Evolutionary conservation across 805 yeast genomes (phyloP).

Genomic region (Grigorovia transvaalensis): DNA sequence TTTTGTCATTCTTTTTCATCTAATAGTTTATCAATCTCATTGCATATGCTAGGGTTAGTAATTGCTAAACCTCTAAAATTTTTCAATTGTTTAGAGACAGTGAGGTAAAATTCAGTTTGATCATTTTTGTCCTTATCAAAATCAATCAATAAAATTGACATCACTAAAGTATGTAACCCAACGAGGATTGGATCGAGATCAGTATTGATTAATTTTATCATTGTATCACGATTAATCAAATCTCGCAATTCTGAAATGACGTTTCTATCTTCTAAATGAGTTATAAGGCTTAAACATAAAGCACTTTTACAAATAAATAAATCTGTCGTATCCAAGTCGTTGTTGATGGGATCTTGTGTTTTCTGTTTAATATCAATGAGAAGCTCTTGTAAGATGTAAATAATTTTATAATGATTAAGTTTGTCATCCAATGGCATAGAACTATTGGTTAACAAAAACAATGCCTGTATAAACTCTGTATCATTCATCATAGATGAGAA

Average conservation of each 20-base stretch:
- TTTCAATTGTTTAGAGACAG: neutral
- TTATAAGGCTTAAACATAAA: constrained; percentile 1
- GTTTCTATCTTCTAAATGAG: neutral
- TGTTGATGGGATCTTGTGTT: neutral
- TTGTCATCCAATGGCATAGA: neutral
- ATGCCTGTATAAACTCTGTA: neutral
- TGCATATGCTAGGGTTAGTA: neutral
- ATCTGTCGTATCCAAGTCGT: neutral
- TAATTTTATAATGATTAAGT: neutral
- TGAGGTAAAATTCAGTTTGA: neutral
- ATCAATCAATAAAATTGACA: neutral
- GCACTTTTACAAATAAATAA: constrained; percentile 1
- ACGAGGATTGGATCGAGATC: neutral
- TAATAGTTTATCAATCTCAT: neutral
- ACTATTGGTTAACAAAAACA: neutral
- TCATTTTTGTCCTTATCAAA: neutral
- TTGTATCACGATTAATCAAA: neutral
- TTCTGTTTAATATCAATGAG: neutral
- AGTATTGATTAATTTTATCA: neutral
- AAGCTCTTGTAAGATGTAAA: neutral
- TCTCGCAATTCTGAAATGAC: neutral
- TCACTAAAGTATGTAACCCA: neutral
- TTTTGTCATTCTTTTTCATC: neutral
- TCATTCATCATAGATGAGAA: neutral
- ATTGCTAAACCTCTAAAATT: neutral